Conservation (phyloP, 75 land plant genomes). For the Azolla pinnata region DNA sequence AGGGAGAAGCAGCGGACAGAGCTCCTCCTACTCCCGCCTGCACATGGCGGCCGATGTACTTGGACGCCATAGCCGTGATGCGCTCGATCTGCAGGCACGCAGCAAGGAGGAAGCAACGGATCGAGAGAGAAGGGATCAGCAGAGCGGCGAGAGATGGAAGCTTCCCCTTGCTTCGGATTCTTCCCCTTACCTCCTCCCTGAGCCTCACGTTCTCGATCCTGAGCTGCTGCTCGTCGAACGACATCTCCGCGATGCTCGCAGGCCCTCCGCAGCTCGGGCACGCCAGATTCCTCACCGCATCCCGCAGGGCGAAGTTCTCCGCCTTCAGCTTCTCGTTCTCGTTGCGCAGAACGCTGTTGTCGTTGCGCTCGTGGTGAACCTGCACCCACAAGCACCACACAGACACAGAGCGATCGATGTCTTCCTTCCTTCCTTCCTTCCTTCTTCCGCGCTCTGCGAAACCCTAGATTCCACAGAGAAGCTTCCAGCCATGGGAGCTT, state of each 20-base stretch:
- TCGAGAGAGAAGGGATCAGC: no score
- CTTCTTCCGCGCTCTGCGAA: no score
- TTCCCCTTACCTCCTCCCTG: constrained; percentile 23
- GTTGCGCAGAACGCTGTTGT: constrained; percentile 13
- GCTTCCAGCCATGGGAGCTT: no score
- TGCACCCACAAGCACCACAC: neutral
- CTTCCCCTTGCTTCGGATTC: no score
- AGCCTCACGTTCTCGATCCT: constrained; percentile 26
- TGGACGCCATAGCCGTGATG: constrained; percentile 14
- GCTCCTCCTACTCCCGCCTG: neutral
- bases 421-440: no score
- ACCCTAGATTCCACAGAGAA: no score
- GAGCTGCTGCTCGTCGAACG: constrained; percentile 24
- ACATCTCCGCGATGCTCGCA: constrained; percentile 18
- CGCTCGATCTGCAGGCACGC: constrained; percentile 14
- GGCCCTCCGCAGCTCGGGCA: constrained; percentile 28
- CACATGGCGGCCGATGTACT: constrained; percentile 10
- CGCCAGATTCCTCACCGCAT: constrained; percentile 11
- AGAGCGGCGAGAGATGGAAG: no score
- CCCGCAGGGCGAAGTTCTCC: constrained; percentile 16
- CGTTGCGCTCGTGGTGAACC: constrained; percentile 25
- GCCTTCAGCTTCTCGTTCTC: constrained; percentile 25
- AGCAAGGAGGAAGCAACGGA: no score
- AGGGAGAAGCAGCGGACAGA: neutral
- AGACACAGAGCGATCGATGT: neutral